Percentiles rank a stretch among this genome's conserved stretches.
Conservation (phyloP, 495 filamentous ascomycete genomes). For the Penicillium salamii region DNA sequence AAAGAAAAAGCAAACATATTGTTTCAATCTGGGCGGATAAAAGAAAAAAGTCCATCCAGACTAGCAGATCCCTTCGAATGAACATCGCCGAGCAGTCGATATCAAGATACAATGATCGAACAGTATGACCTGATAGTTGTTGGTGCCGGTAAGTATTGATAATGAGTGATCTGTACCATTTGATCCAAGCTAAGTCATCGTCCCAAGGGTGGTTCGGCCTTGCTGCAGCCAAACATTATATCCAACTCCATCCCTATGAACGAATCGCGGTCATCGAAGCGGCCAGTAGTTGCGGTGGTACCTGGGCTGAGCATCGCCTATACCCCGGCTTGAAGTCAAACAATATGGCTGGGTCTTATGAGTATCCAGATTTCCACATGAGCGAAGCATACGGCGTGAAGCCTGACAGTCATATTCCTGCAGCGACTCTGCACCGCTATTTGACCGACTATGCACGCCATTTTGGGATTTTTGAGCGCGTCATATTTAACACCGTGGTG, state of each 20-base stretch:
- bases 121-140: conserved; percentile 7
- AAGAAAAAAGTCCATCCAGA: too few species aligned
- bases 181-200: neutral
- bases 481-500: neutral
- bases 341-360: conserved; percentile 33
- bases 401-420: conserved; percentile 27
- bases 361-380: conserved; percentile 38
- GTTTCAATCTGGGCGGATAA: too few species aligned
- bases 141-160: conserved; percentile 7
- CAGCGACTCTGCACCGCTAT: conserved; percentile 13
- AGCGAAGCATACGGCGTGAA: conserved; percentile 21
- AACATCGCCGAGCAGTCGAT: too few species aligned
- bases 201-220: conserved; percentile 42
- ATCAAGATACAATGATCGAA: neutral
- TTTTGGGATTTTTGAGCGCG: conserved; percentile 5
- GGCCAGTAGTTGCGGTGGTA: conserved; percentile 42
- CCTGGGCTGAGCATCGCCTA: conserved; percentile 48
- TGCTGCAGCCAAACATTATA: conserved; percentile 42
- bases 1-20: too few species aligned
- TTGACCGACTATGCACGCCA: conserved; percentile 6
- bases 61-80: too few species aligned
- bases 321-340: conserved; percentile 47
- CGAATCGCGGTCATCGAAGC: conserved; percentile 49
- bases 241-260: conserved; percentile 31
- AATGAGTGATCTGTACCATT: neutral